phyloP scores from a whole-genome alignment of 2,329 filamentous ascomycete genomes.

The Paecilomyces variotii region DNA sequence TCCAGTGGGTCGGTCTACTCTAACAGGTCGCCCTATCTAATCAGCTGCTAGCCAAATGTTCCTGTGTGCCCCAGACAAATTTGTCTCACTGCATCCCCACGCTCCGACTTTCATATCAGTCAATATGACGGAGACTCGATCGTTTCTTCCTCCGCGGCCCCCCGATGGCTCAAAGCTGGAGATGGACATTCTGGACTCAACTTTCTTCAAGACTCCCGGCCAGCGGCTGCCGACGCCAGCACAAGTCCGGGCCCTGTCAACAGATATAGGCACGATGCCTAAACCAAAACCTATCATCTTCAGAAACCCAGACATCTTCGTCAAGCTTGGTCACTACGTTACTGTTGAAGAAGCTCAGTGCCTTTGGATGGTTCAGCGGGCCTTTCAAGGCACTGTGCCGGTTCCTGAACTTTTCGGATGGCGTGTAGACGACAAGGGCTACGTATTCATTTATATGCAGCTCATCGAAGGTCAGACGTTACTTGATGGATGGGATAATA shows the following conservation, averaged over 20 bases:
- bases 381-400: conserved; percentile 17
- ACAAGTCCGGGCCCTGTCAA: conserved; percentile 12
- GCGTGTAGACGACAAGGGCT: conserved; percentile 13
- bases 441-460: conserved; percentile 28
- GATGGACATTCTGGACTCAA: conserved; percentile 18
- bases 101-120: too few relatives aligned
- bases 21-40: too few relatives aligned
- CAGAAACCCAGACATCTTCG: conserved; percentile 21
- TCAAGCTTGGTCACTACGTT: conserved; percentile 22
- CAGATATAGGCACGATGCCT: conserved; percentile 4
- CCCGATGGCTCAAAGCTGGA: conserved; percentile 10
- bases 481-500: conserved; percentile 16
- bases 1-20: too few relatives aligned
- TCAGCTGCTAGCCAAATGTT: too few relatives aligned
- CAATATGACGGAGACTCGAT: too few relatives aligned
- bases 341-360: conserved; percentile 19
- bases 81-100: too few relatives aligned
- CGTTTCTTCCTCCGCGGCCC: too few relatives aligned
- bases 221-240: conserved; percentile 14
- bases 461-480: conserved; percentile 19
- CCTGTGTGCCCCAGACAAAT: too few relatives aligned
- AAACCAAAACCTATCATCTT: conserved; percentile 16
- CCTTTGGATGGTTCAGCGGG: conserved; percentile 18
- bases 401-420: conserved; percentile 32
- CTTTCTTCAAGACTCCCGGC: conserved; percentile 15